A percentile compares a stretch with the other conserved stretches of the same genome.
Conservation (phyloP, 2,329 filamentous ascomycete genomes). For the Diaporthe citriasiana region DNA sequence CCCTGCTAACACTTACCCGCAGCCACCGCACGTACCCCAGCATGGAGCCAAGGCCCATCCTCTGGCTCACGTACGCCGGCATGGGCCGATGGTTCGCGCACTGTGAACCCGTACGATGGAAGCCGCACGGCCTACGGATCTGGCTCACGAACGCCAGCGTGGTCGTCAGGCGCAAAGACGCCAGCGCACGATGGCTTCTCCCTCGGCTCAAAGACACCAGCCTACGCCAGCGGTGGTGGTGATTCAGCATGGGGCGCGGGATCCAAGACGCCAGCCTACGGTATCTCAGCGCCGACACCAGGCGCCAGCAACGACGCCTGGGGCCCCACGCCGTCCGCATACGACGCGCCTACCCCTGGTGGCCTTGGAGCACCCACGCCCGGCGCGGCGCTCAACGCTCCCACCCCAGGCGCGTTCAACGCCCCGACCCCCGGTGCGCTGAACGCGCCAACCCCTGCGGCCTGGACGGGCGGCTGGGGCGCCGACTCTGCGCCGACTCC, state of each 20-base stretch:
- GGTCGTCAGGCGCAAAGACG: constrained; percentile 84
- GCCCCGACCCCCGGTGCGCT: constrained; percentile 73
- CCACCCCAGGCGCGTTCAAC: constrained; percentile 78
- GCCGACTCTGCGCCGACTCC: constrained; percentile 77
- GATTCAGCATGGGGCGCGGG: constrained; percentile 74
- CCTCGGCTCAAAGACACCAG: constrained; percentile 77
- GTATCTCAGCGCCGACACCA: constrained; percentile 70
- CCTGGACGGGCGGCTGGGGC: constrained; percentile 71
- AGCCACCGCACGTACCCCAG: constrained; percentile 73
- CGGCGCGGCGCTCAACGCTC: constrained; percentile 72
- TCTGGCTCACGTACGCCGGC: constrained; percentile 76
- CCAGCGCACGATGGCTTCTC: constrained; percentile 75
- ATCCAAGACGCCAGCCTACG: constrained; percentile 84
- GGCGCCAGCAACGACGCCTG: constrained; percentile 72
- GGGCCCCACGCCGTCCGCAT: constrained; percentile 66
- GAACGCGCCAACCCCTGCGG: constrained; percentile 79
- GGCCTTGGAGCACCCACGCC: constrained; percentile 73
- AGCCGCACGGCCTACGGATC: constrained; percentile 83
- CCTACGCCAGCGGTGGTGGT: constrained; percentile 63
- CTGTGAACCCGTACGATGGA: constrained; percentile 79
- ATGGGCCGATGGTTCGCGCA: constrained; percentile 78
- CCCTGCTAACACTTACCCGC: constrained; percentile 49
- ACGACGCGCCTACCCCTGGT: constrained; percentile 80
- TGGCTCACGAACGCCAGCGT: constrained; percentile 80
- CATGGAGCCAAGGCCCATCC: constrained; percentile 68